Evolutionary conservation across 2,329 filamentous ascomycete genomes (phyloP).

Genomic region (Eurotiales sp.): DNA sequence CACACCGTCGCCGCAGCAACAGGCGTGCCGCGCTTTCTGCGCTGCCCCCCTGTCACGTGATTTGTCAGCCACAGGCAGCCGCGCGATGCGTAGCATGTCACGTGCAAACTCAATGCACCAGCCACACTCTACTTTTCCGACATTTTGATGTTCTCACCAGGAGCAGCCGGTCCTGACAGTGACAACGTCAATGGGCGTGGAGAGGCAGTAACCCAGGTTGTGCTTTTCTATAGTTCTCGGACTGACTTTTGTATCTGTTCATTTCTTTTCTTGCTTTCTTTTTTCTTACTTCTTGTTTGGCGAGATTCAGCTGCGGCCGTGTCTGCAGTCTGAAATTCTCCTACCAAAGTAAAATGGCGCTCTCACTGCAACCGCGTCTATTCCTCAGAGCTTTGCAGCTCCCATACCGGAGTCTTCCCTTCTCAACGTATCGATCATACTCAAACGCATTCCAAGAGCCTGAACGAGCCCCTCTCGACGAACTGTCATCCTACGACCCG

Average conservation of each 20-base stretch:
- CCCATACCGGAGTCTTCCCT: conserved; percentile 46
- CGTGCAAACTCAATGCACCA: conserved; percentile 3
- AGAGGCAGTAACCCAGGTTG: too few relatives aligned
- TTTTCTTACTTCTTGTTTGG: too few relatives aligned
- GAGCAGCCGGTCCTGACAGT: too few relatives aligned
- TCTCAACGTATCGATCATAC: conserved; percentile 50
- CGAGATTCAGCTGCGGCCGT: too few relatives aligned
- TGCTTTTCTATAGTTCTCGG: too few relatives aligned
- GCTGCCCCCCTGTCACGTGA: conserved; percentile 15
- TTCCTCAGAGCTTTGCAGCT: conserved; percentile 51
- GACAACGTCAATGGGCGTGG: too few relatives aligned
- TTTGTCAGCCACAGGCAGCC: background rate
- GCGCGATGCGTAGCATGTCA: background rate
- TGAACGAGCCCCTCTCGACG: conserved; percentile 20
- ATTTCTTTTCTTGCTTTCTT: too few relatives aligned
- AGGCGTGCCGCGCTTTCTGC: conserved; percentile 15
- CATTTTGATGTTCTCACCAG: background rate
- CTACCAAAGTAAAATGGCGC: conserved; percentile 16
- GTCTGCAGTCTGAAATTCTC: too few relatives aligned
- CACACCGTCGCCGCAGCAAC: conserved; percentile 51
- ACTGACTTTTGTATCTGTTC: too few relatives aligned
- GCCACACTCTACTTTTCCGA: conserved; percentile 6
- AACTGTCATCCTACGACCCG: conserved; percentile 33
- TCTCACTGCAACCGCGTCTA: conserved; percentile 66
- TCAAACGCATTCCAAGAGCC: conserved; percentile 44